Conservation (phyloP, 345 rosid species). For the Noccaea caerulescens region DNA sequence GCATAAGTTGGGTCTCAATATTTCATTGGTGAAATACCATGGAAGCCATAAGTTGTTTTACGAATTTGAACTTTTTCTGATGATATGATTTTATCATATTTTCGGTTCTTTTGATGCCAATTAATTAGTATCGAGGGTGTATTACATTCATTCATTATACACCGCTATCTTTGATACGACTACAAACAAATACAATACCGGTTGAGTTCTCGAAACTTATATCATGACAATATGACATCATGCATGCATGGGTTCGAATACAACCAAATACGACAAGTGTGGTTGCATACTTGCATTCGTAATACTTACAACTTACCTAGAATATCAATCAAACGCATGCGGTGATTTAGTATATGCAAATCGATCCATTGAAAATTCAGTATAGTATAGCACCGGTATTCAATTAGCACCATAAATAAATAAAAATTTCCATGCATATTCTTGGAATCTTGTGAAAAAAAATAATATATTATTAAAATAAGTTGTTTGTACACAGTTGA, state of each 20-base stretch:
- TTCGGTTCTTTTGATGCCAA: not conserved
- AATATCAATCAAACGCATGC: not conserved
- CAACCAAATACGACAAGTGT: constrained; percentile 3
- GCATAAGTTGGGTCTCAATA: not conserved
- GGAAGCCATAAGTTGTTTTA: not conserved
- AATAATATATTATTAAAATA: too few species aligned
- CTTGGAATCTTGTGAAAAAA: too few species aligned
- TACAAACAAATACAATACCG: too few species aligned
- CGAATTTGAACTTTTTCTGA: not conserved
- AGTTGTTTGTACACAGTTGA: too few species aligned
- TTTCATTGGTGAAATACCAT: constrained; percentile 11
- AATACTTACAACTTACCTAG: not conserved
- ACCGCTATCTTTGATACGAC: constrained; percentile 6
- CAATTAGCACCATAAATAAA: too few species aligned
- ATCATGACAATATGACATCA: not conserved
- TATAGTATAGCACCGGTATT: too few species aligned
- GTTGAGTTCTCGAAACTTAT: not conserved
- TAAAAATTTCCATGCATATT: too few species aligned
- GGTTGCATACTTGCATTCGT: not conserved
- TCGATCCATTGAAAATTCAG: too few species aligned
- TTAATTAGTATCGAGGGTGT: not conserved
- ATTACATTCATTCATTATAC: not conserved
- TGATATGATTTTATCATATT: not conserved
- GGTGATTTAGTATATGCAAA: not conserved
- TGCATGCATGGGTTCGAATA: not conserved